Percentiles rank a stretch among this genome's conserved stretches.
phyloP scores from a whole-genome alignment of 179 eudicot genomes.

The Drosera spatulata region DNA sequence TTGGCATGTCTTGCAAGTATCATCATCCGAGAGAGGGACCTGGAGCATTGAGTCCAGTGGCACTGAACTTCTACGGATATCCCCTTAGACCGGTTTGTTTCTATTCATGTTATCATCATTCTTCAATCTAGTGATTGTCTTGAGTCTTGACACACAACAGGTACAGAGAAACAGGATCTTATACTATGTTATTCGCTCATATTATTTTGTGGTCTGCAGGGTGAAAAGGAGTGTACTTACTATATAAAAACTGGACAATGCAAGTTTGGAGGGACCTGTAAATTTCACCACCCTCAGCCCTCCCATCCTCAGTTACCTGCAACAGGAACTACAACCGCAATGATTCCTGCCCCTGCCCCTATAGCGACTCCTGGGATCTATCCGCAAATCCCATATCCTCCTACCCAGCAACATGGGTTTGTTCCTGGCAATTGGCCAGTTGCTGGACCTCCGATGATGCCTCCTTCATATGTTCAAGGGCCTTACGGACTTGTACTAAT shows the following conservation, averaged over 20 bases:
- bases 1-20: conserved; percentile 92
- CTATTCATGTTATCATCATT: background rate
- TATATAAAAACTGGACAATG: conserved; percentile 60
- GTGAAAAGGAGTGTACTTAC: conserved; percentile 66
- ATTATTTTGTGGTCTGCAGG: conserved; percentile 22
- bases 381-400: conserved; percentile 39
- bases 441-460: conserved; percentile 59
- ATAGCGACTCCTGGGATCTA: conserved; percentile 31
- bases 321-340: conserved; percentile 27
- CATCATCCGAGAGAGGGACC: conserved; percentile 88
- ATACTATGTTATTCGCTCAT: too few relatives aligned
- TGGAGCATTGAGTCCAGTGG: conserved; percentile 41
- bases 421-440: conserved; percentile 68
- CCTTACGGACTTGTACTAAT: conserved; percentile 61
- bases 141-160: too few relatives aligned
- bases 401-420: conserved; percentile 57
- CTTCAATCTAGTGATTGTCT: background rate
- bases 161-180: too few relatives aligned
- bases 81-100: conserved; percentile 72
- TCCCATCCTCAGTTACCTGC: conserved; percentile 37
- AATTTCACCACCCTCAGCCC: conserved; percentile 91
- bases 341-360: conserved; percentile 31
- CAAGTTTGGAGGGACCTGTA: conserved; percentile 74
- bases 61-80: conserved; percentile 59
- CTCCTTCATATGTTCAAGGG: conserved; percentile 67